Conservation (phyloP, 805 yeast species). For the Hanseniaspora lindneri region DNA sequence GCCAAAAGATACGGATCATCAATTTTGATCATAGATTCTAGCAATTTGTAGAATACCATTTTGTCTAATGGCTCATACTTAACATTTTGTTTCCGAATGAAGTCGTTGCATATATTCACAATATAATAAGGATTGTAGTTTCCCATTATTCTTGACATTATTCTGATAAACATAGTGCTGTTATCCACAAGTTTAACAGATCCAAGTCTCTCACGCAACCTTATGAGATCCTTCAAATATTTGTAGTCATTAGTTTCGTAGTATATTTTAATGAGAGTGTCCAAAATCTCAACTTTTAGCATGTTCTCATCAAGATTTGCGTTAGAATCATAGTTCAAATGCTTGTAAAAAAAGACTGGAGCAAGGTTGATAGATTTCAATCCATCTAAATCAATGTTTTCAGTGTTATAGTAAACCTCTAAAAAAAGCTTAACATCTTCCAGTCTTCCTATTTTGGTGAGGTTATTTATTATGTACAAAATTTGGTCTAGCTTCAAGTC, state of each 20-base stretch:
- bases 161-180: neutral
- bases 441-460: slow-evolving; percentile 4
- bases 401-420: neutral
- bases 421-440: slow-evolving; percentile 1
- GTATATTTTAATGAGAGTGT: slow-evolving; percentile 6
- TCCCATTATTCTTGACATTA: slow-evolving; percentile 2
- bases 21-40: neutral
- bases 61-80: slow-evolving; percentile 4
- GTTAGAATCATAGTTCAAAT: neutral
- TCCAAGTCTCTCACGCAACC: slow-evolving; percentile 2
- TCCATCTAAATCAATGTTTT: neutral
- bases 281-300: slow-evolving; percentile 2
- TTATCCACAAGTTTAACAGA: neutral
- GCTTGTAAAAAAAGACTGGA: neutral
- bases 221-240: slow-evolving; percentile 6
- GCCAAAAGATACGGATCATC: neutral
- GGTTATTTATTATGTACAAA: slow-evolving; percentile 5
- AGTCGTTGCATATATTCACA: neutral
- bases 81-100: neutral
- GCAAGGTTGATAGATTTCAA: neutral
- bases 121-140: slow-evolving; percentile 2
- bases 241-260: slow-evolving; percentile 3
- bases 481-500: neutral
- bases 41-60: neutral
- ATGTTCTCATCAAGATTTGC: neutral